Evolutionary conservation across 148 eudicot species (phyloP), one percentile per base, ranked within the genome.

Genomic region (Silene conica): DNA sequence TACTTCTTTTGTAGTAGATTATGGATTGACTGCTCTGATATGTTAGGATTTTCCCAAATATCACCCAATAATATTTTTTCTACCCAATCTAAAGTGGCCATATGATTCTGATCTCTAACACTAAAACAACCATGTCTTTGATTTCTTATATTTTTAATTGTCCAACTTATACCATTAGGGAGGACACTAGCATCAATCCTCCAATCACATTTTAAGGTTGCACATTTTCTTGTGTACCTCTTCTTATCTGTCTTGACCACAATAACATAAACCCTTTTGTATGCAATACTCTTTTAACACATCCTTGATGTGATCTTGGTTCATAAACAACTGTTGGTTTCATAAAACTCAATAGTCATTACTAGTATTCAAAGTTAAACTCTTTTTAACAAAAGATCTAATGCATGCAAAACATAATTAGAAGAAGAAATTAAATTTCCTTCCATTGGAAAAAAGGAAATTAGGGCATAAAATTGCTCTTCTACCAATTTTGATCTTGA

Each of bases 281-380:
- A 74, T 22, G 14, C 70, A 52, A 14, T 26, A 74, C 8, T 74
- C 77, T 18, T 45, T 74, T 0, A 74, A 10, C 6, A 64, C 63
- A n/a, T 63, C 58, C 34, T 34, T 64, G 1, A 74, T n/a, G 19
- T 74, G 77, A 9, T 52, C 25, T 20, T 52, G 63, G 13, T 74
- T 52, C 0, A 23, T 19, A 18, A 63, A 74, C 0, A 74, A 2
- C 10, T n/a, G n/a, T n/a, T n/a, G n/a, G n/a, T n/a, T n/a, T n/a
- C n/a, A n/a, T n/a, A n/a, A n/a, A n/a, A n/a, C n/a, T n/a, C n/a
- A n/a, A n/a, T n/a, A n/a, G n/a, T n/a, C n/a, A n/a, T n/a, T n/a
- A n/a, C n/a, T n/a, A n/a, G n/a, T n/a, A n/a, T n/a, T n/a, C n/a
- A n/a, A n/a, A n/a, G n/a, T n/a, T n/a, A n/a, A n/a, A n/a, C n/a